These are phyloP conservation scores for Ogataea angusta DNA, from an alignment of 805 yeast genomes.

Conservation along the genomic window DNA sequence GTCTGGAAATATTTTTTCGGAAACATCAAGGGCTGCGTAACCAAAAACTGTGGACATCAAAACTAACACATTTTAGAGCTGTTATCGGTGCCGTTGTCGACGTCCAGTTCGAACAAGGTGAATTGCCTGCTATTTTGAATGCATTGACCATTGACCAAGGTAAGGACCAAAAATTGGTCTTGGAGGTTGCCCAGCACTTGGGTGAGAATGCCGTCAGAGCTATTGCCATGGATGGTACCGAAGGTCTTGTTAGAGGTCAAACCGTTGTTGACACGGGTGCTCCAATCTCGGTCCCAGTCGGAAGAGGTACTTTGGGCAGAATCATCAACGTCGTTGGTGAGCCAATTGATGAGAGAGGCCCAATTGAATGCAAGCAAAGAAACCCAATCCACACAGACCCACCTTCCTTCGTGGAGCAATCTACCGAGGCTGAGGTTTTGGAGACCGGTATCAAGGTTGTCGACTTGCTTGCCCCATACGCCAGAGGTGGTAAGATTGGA, in stretches of 20 bases:
- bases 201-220: constrained; percentile 99
- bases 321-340: constrained; percentile 98
- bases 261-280: constrained; percentile 91
- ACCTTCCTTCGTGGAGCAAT: constrained; percentile 93
- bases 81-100: constrained; percentile 99
- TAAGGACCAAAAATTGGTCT: constrained; percentile 59
- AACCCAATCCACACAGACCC: constrained; percentile 99
- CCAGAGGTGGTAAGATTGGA: constrained; percentile 99
- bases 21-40: constrained; percentile 21
- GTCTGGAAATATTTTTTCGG: constrained; percentile 16
- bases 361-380: constrained; percentile 86
- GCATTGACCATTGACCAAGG: constrained; percentile 89
- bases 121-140: constrained; percentile 95
- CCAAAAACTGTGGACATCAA: constrained; percentile 8
- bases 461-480: constrained; percentile 98
- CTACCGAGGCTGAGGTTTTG: constrained; percentile 95
- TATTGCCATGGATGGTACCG: constrained; percentile 99
- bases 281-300: constrained; percentile 98
- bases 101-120: constrained; percentile 97
- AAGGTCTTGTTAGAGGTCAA: constrained; percentile 98
- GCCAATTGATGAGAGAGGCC: constrained; percentile 99
- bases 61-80: constrained; percentile 53
- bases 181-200: constrained; percentile 99
- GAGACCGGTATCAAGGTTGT: constrained; percentile 99
- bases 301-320: constrained; percentile 98